Evolutionary conservation across 2,329 filamentous ascomycete species (phyloP).

Genomic region (Elsinoe batatas): DNA sequence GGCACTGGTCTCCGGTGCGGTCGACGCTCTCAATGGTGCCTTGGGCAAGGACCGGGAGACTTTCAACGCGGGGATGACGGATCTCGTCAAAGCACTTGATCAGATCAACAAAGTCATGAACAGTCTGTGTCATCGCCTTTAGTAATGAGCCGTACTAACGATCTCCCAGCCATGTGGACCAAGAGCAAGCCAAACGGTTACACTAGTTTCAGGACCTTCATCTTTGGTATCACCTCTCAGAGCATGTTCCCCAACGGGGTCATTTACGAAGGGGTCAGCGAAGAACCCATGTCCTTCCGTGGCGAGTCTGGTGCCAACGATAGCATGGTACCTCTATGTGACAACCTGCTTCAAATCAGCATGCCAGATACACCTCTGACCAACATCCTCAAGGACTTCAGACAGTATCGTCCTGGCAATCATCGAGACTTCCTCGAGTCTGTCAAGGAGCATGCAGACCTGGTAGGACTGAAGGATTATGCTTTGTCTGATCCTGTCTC

Average conservation of each 20-base stretch:
- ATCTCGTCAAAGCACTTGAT: conserved; percentile 53
- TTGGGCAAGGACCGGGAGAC: conserved; percentile 13
- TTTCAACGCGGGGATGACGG: conserved; percentile 39
- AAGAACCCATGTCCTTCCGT: conserved; percentile 65
- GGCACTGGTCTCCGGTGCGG: conserved; percentile 61
- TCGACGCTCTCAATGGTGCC: conserved; percentile 40
- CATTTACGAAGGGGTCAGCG: conserved; percentile 73
- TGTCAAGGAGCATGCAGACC: conserved; percentile 46
- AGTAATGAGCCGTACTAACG: background rate
- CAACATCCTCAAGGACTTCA: conserved; percentile 78
- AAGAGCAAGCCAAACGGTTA: conserved; percentile 78
- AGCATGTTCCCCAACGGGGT: conserved; percentile 92
- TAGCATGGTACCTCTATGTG: conserved; percentile 78
- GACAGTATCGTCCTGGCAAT: conserved; percentile 77
- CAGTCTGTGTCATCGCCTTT: conserved; percentile 32
- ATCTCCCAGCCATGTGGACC: conserved; percentile 60
- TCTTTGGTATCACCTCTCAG: conserved; percentile 89
- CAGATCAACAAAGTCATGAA: conserved; percentile 76
- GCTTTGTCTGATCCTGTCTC: conserved; percentile 19
- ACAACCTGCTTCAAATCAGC: conserved; percentile 73
- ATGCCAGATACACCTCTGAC: conserved; percentile 89
- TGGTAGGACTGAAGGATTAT: conserved; percentile 49
- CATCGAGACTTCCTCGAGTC: conserved; percentile 76
- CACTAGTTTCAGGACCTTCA: conserved; percentile 87
- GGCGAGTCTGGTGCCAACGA: conserved; percentile 93